These are phyloP conservation scores for Botryotinia calthae DNA, from an alignment of 2,329 filamentous ascomycete species.

Conservation along the genomic window DNA sequence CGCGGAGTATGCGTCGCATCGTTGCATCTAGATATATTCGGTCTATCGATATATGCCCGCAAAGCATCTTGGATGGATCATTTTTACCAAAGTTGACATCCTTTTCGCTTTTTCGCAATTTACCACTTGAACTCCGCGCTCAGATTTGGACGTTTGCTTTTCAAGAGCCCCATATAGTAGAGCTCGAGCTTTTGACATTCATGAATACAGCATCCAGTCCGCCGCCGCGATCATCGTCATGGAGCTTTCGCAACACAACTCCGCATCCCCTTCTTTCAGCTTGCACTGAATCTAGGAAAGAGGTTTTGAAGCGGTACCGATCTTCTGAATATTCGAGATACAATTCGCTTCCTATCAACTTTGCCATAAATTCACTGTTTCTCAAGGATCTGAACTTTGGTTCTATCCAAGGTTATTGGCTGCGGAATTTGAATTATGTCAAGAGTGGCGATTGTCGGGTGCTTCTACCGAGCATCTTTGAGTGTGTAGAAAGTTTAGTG, in stretches of 20 bases:
- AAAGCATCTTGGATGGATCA: background rate
- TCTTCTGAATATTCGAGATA: background rate
- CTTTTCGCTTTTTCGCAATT: constrained; percentile 5
- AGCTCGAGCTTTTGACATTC: background rate
- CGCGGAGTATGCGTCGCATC: background rate
- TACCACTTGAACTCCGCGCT: constrained; percentile 8
- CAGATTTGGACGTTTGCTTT: constrained; percentile 1
- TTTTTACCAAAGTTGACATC: background rate
- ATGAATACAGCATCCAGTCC: background rate
- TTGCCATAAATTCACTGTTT: background rate
- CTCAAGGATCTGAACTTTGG: constrained; percentile 4
- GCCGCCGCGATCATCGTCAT: background rate
- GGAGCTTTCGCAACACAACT: background rate
- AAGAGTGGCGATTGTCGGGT: background rate
- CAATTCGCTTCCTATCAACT: background rate
- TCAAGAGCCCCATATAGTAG: background rate
- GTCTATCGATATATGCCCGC: background rate
- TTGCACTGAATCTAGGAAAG: constrained; percentile 5
- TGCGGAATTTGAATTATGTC: background rate
- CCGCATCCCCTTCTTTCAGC: constrained; percentile 5
- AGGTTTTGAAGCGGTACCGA: background rate
- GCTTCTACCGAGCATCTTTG: background rate
- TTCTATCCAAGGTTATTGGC: background rate
- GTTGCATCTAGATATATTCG: constrained; percentile 4
- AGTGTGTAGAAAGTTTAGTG: constrained; percentile 5